Percentiles rank a stretch among this genome's conserved stretches.
These are phyloP conservation scores for Drosera capensis DNA, from an alignment of 148 eudicot species.

Conservation along the genomic window DNA sequence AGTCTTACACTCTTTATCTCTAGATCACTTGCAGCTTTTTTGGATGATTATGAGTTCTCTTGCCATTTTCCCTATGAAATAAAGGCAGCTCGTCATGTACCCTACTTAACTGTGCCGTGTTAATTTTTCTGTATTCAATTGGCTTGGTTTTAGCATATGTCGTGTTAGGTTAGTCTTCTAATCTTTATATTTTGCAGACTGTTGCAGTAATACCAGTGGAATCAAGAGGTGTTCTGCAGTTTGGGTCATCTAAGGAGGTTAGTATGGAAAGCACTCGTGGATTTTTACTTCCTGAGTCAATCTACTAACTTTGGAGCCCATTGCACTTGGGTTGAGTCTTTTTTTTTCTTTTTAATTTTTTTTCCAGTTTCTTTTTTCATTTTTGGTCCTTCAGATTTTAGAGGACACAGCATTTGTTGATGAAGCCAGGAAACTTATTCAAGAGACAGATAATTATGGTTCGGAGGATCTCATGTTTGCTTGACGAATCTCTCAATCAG, in stretches of 20 bases:
- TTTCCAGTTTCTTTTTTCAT: neutral
- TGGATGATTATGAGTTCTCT: too few relatives aligned
- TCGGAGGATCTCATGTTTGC: conserved; percentile 21
- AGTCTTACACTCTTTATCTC: too few relatives aligned
- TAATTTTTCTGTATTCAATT: too few relatives aligned
- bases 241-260: conserved; percentile 82
- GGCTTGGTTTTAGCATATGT: neutral
- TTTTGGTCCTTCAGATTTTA: conserved; percentile 22
- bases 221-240: conserved; percentile 59
- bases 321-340: neutral
- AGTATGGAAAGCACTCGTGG: conserved; percentile 4
- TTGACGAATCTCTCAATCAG: conserved; percentile 9
- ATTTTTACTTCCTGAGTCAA: neutral
- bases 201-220: conserved; percentile 58
- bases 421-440: conserved; percentile 29
- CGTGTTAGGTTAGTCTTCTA: neutral
- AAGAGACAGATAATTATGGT: conserved; percentile 9
- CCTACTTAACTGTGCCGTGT: too few relatives aligned
- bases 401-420: conserved; percentile 38
- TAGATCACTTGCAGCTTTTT: too few relatives aligned
- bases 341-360: too few relatives aligned
- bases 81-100: too few relatives aligned
- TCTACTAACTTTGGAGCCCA: too few relatives aligned
- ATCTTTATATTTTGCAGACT: conserved; percentile 36
- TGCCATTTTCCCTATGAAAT: too few relatives aligned